Evolutionary conservation across 2,329 filamentous ascomycete genomes (phyloP), one percentile per base, ranked within the genome.

Genomic region (Paecilomyces sp.): DNA sequence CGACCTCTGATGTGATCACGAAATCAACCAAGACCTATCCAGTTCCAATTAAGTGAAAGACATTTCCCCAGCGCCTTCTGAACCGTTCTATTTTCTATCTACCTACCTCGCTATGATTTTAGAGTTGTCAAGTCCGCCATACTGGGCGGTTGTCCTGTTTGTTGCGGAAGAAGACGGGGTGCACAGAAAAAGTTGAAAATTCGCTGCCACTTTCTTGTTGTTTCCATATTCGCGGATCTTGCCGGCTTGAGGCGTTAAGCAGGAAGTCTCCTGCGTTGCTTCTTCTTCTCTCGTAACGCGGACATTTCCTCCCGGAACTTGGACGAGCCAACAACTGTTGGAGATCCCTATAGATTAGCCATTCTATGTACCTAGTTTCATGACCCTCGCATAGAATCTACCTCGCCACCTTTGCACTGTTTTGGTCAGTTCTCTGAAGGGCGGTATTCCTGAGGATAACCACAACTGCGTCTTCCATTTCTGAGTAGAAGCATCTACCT

Each of bases 1-100:
- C 57, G 57, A 65, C 60, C 51, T 66, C 55, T 68, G 65, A 72
- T 66, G 70, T 67, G 70, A 74, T 64, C 51, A 53, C 41, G 41
- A 25, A 53, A 30, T 28, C 51, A 51, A 51, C 47, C 47, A 25
- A 25, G 51, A 22, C 24, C 51, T 47, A 47, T 47, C 41, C 41
- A 18, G 41, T 47, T 47, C 8, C 15, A 47, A 47, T 47, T 47
- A 22, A 47, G 41, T 18, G 18, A 47, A 47, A 47, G 41, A 47
- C 41, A 22, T 47, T 47, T 47, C 41, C 41, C 18, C 41, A 47
- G n/a, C 41, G 15, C 41, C 41, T 47, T 47, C 41, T 47, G 41
- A 18, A 47, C 18, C 41, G n/a, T 47, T 18, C 41, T 47, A 47
- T 8, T 18, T 47, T 18, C 41, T 47, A 18, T 47, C n/a, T 8